Percentiles rank a stretch among this genome's conserved stretches.
These are phyloP conservation scores for Neocatenulostroma microsporum DNA, from an alignment of 2,329 filamentous ascomycete species.

Conservation along the genomic window DNA sequence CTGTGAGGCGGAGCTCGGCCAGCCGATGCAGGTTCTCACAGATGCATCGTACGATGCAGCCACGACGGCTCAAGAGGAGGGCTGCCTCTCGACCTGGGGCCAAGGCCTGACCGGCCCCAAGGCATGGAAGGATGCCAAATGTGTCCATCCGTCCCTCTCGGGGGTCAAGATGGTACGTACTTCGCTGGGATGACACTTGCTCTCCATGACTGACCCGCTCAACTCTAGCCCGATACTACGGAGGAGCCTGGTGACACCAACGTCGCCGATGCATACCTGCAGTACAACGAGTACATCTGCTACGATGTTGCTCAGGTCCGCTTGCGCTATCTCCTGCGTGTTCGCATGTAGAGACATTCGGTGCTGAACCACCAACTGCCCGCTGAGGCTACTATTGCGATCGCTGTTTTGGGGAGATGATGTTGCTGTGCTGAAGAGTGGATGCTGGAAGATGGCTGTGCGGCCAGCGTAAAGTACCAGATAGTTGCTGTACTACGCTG, in stretches of 20 bases:
- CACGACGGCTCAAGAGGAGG: conserved; percentile 51
- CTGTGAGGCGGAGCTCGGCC: conserved; percentile 74
- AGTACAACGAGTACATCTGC: conserved; percentile 67
- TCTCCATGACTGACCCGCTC: too few species aligned
- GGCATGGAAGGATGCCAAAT: conserved; percentile 67
- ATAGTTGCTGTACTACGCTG: too few species aligned
- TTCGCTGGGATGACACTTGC: too few species aligned
- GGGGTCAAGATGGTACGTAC: conserved; percentile 61
- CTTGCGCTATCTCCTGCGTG: conserved; percentile 60
- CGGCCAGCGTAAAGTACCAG: too few species aligned
- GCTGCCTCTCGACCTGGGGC: conserved; percentile 62
- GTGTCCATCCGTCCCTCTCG: conserved; percentile 55
- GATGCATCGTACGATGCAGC: conserved; percentile 55
- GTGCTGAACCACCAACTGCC: too few species aligned
- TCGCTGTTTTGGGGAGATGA: too few species aligned
- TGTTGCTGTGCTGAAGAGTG: too few species aligned
- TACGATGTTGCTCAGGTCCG: conserved; percentile 64
- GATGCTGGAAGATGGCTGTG: too few species aligned
- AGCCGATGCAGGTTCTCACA: conserved; percentile 60
- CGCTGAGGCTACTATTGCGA: too few species aligned
- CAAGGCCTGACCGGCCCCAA: conserved; percentile 56
- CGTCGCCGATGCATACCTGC: conserved; percentile 38
- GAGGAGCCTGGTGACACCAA: conserved; percentile 10
- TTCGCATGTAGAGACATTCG: too few species aligned
- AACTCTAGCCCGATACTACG: conserved; percentile 23